Evolutionary conservation across 1,284 basidiomycete species (phyloP), one percentile per base, ranked within the genome.

Genomic region (Puccinia sorghi): DNA sequence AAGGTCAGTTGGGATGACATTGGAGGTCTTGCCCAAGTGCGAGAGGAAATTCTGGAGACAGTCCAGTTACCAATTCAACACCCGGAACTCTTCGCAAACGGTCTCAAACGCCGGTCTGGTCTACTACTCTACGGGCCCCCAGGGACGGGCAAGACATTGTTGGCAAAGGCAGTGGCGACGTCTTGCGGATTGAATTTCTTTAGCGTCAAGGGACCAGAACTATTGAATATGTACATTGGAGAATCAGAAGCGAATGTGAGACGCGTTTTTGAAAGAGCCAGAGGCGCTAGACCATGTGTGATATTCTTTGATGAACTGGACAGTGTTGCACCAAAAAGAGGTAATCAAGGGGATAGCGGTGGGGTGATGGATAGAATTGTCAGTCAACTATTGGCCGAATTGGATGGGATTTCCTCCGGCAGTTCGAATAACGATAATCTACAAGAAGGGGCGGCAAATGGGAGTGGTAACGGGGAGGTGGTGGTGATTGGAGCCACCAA

Each of bases 1-100:
- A 93, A 90, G 80, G 95, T 99, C 0, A 90, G 92, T 0, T 99
- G 97, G 97, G 94, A 98, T 85, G 97, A 99, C 84, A 92, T 99
- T 17, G 97, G 97, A 56, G 97, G 97, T 8, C 86, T 99, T 22
- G 90, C 90, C 0, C 86, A 88, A 80, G 93, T 98, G 79, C 99
- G 98, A 85, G 85, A 89, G 59, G 96, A 98, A 82, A 98, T 99
- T 79, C 87, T 99, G 81, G 96, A 99, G 83, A 99, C 96, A 20
- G 93, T 99, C 66, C 95, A 99, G 84, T 87, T 99, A 3, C 97
- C 97, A 0, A 86, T 99, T 37, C 93, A 97, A 80, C 90, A 93
- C 83, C 96, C 97, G 2, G 94, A 98, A 82, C 86, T 99, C 0
- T 99, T 99, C 85, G 88, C 90, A 6, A 90, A 92, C 80, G 96